Conservation (phyloP, 305 asterid genomes). For the Rubia occidens region DNA sequence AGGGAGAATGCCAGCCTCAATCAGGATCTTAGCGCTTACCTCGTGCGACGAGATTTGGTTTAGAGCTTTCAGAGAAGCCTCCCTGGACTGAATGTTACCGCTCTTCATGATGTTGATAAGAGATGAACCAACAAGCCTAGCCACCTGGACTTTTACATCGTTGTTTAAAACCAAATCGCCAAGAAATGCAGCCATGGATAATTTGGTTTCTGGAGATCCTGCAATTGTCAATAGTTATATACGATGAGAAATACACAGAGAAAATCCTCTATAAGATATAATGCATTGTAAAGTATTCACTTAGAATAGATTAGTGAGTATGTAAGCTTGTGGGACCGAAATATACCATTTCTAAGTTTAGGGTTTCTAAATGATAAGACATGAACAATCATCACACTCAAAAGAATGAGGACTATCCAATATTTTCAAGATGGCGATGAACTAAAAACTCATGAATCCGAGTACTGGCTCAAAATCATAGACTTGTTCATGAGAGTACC, state of each 20-base stretch:
- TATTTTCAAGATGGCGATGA: neutral
- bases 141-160: constrained; percentile 73
- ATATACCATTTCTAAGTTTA: neutral
- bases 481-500: constrained; percentile 33
- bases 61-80: constrained; percentile 81
- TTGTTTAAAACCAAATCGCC: constrained; percentile 80
- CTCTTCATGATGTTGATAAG: constrained; percentile 66
- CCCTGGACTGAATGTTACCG: constrained; percentile 48
- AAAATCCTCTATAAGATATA: neutral
- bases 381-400: neutral
- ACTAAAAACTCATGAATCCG: neutral
- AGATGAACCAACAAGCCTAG: constrained; percentile 58
- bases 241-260: neutral
- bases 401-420: neutral
- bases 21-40: constrained; percentile 62
- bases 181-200: constrained; percentile 80
- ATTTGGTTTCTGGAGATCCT: constrained; percentile 75
- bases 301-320: neutral
- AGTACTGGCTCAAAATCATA: neutral
- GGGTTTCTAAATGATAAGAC: neutral
- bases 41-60: constrained; percentile 82
- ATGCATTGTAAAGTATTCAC: neutral
- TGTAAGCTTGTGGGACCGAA: too few relatives aligned
- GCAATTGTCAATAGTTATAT: constrained; percentile 18
- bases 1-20: constrained; percentile 86